A percentile compares a stretch with the other conserved stretches of the same genome.
Conservation (phyloP, 2,329 filamentous ascomycete genomes). For the Fusarium graminum region DNA sequence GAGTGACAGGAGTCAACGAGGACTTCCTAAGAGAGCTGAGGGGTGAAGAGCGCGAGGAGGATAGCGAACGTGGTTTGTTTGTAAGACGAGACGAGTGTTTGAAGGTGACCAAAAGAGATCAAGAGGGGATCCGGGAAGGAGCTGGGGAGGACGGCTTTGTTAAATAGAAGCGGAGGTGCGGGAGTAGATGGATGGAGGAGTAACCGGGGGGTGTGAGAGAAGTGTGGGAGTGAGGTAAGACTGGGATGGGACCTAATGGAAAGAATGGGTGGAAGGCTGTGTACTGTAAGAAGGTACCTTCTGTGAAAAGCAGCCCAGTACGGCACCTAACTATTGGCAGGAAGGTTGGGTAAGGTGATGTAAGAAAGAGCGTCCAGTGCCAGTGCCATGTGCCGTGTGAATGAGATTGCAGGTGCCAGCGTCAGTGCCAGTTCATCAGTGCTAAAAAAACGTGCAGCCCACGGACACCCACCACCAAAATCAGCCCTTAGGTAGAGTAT, state of each 20-base stretch:
- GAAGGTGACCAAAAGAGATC: constrained; percentile 48
- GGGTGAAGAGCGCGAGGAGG: constrained; percentile 53
- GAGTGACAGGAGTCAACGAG: constrained; percentile 82
- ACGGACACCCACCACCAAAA: constrained; percentile 31
- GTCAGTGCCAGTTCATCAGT: constrained; percentile 33
- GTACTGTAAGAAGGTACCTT: constrained; percentile 38
- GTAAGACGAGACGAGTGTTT: constrained; percentile 44
- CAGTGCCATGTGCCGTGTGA: constrained; percentile 33
- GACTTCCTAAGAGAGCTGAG: constrained; percentile 69
- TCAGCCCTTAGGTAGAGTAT: constrained; percentile 9
- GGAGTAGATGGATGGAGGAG: constrained; percentile 40
- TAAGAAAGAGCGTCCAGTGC: constrained; percentile 22
- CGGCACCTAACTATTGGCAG: not conserved
- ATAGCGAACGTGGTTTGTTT: constrained; percentile 63
- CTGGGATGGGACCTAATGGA: constrained; percentile 36
- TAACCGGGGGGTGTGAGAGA: constrained; percentile 33
- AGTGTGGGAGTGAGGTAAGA: constrained; percentile 37
- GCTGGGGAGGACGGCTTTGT: constrained; percentile 49
- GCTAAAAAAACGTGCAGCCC: constrained; percentile 36
- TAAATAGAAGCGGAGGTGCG: constrained; percentile 51
- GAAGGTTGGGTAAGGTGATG: constrained; percentile 24
- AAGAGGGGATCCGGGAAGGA: constrained; percentile 46
- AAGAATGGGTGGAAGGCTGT: constrained; percentile 43
- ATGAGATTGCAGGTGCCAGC: constrained; percentile 26
- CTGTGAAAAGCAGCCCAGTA: constrained; percentile 17